Conservation (phyloP, 306 rosid species). For the Quercus rubra region DNA sequence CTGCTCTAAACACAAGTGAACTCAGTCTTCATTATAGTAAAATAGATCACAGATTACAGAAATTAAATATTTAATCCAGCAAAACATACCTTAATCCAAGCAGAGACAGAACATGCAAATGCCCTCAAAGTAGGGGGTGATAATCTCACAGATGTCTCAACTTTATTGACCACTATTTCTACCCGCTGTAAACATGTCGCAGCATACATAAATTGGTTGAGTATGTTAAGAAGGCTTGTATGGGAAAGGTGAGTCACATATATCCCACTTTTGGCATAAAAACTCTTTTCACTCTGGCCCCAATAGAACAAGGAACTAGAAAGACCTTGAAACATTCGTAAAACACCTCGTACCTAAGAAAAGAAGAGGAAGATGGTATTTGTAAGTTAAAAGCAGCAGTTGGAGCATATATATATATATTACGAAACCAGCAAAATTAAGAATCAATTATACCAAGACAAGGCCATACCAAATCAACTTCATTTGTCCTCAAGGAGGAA, state of each 20-base stretch:
- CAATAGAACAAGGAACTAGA: conserved; percentile 65
- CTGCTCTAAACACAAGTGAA: conserved; percentile 36
- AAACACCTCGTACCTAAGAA: conserved; percentile 74
- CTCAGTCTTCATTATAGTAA: neutral
- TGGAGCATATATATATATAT: neutral
- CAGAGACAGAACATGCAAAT: conserved; percentile 56
- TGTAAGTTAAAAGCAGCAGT: conserved; percentile 3
- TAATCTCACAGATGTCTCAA: conserved; percentile 36
- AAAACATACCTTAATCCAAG: conserved; percentile 71
- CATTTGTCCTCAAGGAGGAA: conserved; percentile 62
- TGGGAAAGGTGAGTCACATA: conserved; percentile 65
- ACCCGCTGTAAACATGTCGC: conserved; percentile 78
- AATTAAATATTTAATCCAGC: neutral
- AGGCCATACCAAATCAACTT: conserved; percentile 60
- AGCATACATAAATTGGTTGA: conserved; percentile 67
- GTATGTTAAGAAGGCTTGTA: conserved; percentile 56
- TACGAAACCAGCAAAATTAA: neutral
- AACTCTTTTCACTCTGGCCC: conserved; percentile 46
- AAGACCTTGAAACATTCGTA: conserved; percentile 89
- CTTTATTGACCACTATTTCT: conserved; percentile 33
- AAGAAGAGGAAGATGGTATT: neutral
- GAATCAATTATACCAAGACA: neutral
- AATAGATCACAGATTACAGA: neutral
- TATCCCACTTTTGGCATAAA: conserved; percentile 54
- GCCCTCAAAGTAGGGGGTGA: conserved; percentile 78